A percentile compares a stretch with the other conserved stretches of the same genome.
Evolutionary conservation across 1,284 basidiomycete species (phyloP).

Genomic region (Malassezia japonica): DNA sequence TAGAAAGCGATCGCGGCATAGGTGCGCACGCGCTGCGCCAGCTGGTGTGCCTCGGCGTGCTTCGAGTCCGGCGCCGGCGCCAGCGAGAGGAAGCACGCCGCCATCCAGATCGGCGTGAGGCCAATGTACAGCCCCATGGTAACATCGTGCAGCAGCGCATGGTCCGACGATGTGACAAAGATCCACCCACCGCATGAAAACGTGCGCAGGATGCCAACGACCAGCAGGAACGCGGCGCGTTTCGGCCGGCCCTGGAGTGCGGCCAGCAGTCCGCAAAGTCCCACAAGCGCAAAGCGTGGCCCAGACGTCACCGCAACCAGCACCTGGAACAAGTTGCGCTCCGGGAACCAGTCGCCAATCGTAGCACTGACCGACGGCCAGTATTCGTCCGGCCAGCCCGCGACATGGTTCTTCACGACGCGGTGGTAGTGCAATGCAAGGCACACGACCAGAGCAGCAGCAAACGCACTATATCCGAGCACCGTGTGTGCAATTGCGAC

Average conservation of each 20-base stretch:
- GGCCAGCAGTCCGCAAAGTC: conserved; percentile 55
- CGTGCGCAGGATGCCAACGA: conserved; percentile 65
- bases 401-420: conserved; percentile 75
- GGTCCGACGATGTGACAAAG: conserved; percentile 70
- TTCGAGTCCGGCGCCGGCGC: conserved; percentile 16
- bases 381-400: conserved; percentile 79
- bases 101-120: conserved; percentile 62
- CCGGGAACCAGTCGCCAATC: conserved; percentile 76
- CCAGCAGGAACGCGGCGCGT: conserved; percentile 51
- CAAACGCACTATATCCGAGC: conserved; percentile 64
- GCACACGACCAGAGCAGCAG: conserved; percentile 61
- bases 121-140: conserved; percentile 63
- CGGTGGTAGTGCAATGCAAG: conserved; percentile 68
- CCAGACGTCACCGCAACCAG: conserved; percentile 65
- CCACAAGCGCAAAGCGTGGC: conserved; percentile 69
- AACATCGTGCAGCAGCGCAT: conserved; percentile 73
- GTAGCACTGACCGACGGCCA: conserved; percentile 86
- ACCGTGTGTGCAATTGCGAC: conserved; percentile 56
- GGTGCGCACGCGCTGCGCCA: conserved; percentile 23
- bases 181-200: conserved; percentile 85
- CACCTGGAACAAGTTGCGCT: conserved; percentile 79
- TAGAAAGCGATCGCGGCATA: conserved; percentile 32
- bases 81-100: conserved; percentile 30
- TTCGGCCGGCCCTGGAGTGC: conserved; percentile 18
- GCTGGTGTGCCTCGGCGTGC: background rate